Evolutionary conservation across 2,329 filamentous ascomycete species (phyloP).

Genomic region (Westerdykella aurantiaca): DNA sequence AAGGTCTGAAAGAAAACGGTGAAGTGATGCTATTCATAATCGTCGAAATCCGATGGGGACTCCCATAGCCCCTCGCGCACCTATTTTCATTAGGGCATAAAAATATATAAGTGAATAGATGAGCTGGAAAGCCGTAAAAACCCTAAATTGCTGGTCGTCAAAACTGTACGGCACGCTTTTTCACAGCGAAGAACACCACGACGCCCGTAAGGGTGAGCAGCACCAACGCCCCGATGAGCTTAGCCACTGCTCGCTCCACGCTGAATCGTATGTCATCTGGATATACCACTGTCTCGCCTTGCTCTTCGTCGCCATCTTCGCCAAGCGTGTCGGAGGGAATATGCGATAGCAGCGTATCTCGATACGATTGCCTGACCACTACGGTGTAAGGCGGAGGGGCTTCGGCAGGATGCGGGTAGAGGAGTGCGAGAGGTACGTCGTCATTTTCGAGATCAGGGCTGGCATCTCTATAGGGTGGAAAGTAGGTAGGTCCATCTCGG

Average conservation of each 20-base stretch:
- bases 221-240: slow-evolving; percentile 17
- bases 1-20: too few species aligned
- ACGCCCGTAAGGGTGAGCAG: slow-evolving; percentile 17
- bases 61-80: too few species aligned
- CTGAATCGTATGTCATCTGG: slow-evolving; percentile 20
- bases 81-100: too few species aligned
- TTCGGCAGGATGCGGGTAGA: slow-evolving; percentile 20
- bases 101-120: too few species aligned
- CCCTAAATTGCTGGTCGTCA: too few species aligned
- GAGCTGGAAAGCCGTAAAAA: too few species aligned
- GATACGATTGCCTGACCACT: slow-evolving; percentile 21
- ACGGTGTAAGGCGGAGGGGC: slow-evolving; percentile 24
- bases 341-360: slow-evolving; percentile 22
- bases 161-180: too few species aligned
- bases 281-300: neutral
- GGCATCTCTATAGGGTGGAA: slow-evolving; percentile 9
- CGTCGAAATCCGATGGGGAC: too few species aligned
- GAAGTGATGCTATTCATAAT: too few species aligned
- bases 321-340: slow-evolving; percentile 15
- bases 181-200: slow-evolving; percentile 3
- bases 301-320: slow-evolving; percentile 11
- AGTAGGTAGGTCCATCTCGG: neutral
- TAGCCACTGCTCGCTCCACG: slow-evolving; percentile 22
- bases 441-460: slow-evolving; percentile 9
- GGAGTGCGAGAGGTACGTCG: slow-evolving; percentile 25